Evolutionary conservation across 2,329 filamentous ascomycete genomes (phyloP).

Genomic region (Elsinoe australis): DNA sequence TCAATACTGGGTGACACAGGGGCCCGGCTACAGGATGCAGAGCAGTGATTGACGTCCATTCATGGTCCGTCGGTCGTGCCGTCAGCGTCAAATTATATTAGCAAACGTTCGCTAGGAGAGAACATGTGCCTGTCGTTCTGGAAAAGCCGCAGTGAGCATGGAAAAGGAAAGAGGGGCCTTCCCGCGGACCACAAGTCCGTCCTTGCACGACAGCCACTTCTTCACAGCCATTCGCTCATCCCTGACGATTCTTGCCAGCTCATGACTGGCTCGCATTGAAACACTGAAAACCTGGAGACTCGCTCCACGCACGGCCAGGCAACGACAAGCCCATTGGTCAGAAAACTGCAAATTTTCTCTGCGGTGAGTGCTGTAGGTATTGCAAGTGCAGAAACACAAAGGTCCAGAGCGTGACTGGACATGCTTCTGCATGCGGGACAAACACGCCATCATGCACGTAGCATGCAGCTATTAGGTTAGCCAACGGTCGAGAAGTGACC

Average conservation of each 20-base stretch:
- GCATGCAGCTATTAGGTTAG: constrained; percentile 9
- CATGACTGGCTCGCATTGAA: constrained; percentile 13
- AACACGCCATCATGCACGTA: constrained; percentile 1
- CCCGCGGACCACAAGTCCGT: background rate
- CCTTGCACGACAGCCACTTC: constrained; percentile 6
- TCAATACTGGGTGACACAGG: constrained; percentile 3
- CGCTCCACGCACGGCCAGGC: constrained; percentile 1
- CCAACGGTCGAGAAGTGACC: constrained; percentile 14
- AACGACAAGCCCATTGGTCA: constrained; percentile 6
- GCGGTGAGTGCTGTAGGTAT: background rate
- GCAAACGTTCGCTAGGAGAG: constrained; percentile 8
- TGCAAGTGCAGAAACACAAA: background rate
- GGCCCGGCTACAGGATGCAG: background rate
- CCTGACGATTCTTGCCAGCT: background rate
- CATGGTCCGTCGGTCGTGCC: background rate
- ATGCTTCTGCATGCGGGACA: background rate
- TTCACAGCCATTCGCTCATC: constrained; percentile 1
- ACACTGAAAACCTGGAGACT: background rate
- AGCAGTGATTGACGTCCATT: background rate
- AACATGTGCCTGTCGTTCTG: background rate
- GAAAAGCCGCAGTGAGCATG: background rate
- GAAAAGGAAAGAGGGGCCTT: constrained; percentile 8
- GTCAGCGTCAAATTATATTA: background rate
- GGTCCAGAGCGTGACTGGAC: background rate
- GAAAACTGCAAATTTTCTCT: background rate